These are phyloP conservation scores for Cynanchum wilfordii DNA, from an alignment of 257 asterid species.

Conservation along the genomic window DNA sequence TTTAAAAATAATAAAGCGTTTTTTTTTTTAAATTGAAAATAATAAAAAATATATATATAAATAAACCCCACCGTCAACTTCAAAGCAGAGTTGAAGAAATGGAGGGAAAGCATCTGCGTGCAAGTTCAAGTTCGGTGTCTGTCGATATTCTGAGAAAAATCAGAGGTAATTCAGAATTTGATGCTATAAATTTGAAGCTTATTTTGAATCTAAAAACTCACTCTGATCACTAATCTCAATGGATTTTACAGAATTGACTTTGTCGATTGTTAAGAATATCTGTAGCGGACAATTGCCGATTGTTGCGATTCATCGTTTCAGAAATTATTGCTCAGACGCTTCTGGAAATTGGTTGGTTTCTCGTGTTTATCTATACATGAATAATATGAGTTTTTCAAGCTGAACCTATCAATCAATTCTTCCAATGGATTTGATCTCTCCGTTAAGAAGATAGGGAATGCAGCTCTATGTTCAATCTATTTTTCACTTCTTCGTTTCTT, in stretches of 20 bases:
- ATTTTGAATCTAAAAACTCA: background rate
- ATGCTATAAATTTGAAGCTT: background rate
- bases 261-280: slow-evolving; percentile 56
- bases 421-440: background rate
- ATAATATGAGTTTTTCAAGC: background rate
- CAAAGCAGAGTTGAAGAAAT: slow-evolving; percentile 22
- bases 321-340: slow-evolving; percentile 55
- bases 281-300: slow-evolving; percentile 45
- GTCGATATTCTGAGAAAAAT: slow-evolving; percentile 42
- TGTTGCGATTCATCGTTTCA: slow-evolving; percentile 54
- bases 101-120: slow-evolving; percentile 46
- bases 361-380: background rate
- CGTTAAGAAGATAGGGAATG: background rate
- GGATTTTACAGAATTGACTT: slow-evolving; percentile 50
- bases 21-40: no score
- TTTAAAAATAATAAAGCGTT: no score
- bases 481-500: background rate
- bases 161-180: slow-evolving; percentile 26
- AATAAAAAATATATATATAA: no score
- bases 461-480: background rate
- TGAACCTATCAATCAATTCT: background rate
- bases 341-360: slow-evolving; percentile 55
- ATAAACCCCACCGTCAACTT: background rate
- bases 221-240: background rate
- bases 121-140: slow-evolving; percentile 30